These are phyloP conservation scores for Trichoderma asperelloides DNA, from an alignment of 495 filamentous ascomycete genomes.

Conservation along the genomic window DNA sequence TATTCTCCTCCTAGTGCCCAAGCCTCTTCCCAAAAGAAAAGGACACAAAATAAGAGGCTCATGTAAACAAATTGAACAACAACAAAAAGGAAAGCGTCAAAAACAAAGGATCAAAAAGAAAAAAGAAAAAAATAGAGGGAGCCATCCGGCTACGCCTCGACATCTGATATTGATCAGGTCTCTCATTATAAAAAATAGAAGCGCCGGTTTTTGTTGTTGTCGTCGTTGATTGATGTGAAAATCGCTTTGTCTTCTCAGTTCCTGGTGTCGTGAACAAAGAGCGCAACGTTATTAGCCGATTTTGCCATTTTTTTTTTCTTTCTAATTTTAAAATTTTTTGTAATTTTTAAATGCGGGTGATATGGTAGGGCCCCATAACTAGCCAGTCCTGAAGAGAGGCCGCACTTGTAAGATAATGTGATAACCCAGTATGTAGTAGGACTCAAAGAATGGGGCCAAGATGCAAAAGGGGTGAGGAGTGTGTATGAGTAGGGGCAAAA, in stretches of 20 bases:
- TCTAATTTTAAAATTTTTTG: background rate
- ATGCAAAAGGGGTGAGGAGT: background rate
- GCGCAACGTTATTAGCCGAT: conserved; percentile 2
- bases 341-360: background rate
- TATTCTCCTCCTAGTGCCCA: background rate
- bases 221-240: background rate
- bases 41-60: background rate
- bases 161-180: background rate
- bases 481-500: conserved; percentile 8
- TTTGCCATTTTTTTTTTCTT: background rate
- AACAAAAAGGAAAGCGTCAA: background rate
- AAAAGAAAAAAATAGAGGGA: background rate
- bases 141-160: background rate
- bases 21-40: background rate
- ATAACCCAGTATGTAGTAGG: background rate
- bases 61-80: background rate
- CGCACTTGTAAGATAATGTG: conserved; percentile 8
- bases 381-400: conserved; percentile 11
- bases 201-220: background rate
- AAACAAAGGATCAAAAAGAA: background rate
- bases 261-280: background rate
- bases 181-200: background rate
- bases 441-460: background rate
- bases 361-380: background rate
- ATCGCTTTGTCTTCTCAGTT: conserved; percentile 4